A percentile compares a stretch with the other conserved stretches of the same genome.
Conservation (phyloP, 2,329 filamentous ascomycete genomes). For the Cylindrodendrum hubeiense region DNA sequence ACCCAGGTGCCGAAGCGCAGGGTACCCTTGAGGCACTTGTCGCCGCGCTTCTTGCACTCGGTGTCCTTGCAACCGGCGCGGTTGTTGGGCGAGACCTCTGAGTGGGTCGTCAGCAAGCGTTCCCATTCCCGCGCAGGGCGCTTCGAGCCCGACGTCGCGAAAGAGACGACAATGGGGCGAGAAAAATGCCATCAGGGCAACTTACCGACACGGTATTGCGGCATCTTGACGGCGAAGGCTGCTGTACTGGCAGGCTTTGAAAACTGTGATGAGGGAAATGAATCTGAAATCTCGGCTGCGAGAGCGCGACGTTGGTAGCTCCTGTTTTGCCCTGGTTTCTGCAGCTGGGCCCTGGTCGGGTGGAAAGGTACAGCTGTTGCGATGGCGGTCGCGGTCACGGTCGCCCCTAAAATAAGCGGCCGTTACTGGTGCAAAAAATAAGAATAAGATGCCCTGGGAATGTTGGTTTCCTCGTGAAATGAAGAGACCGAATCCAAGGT, state of each 20-base stretch:
- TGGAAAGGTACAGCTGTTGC: neutral
- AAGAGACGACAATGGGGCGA: slow-evolving; percentile 5
- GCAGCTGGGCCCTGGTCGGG: slow-evolving; percentile 9
- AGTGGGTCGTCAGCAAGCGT: slow-evolving; percentile 26
- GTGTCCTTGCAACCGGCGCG: slow-evolving; percentile 81
- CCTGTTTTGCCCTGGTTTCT: slow-evolving; percentile 19
- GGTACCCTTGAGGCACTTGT: slow-evolving; percentile 84
- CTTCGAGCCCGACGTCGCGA: neutral
- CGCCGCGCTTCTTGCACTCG: slow-evolving; percentile 76
- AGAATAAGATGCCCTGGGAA: slow-evolving; percentile 8
- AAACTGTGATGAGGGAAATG: slow-evolving; percentile 28
- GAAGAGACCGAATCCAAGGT: slow-evolving; percentile 18
- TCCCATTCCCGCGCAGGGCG: slow-evolving; percentile 9
- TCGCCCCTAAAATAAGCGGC: slow-evolving; percentile 4
- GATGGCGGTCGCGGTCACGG: neutral
- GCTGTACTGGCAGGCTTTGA: slow-evolving; percentile 3
- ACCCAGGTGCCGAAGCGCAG: slow-evolving; percentile 83
- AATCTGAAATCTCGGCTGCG: slow-evolving; percentile 23
- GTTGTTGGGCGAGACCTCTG: slow-evolving; percentile 78
- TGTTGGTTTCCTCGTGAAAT: neutral
- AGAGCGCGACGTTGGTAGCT: slow-evolving; percentile 17
- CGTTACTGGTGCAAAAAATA: neutral
- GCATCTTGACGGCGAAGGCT: slow-evolving; percentile 51
- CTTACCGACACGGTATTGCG: slow-evolving; percentile 62
- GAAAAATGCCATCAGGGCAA: slow-evolving; percentile 14